These are phyloP conservation scores for Isatis tinctoria DNA, from an alignment of 345 rosid genomes.

Conservation along the genomic window DNA sequence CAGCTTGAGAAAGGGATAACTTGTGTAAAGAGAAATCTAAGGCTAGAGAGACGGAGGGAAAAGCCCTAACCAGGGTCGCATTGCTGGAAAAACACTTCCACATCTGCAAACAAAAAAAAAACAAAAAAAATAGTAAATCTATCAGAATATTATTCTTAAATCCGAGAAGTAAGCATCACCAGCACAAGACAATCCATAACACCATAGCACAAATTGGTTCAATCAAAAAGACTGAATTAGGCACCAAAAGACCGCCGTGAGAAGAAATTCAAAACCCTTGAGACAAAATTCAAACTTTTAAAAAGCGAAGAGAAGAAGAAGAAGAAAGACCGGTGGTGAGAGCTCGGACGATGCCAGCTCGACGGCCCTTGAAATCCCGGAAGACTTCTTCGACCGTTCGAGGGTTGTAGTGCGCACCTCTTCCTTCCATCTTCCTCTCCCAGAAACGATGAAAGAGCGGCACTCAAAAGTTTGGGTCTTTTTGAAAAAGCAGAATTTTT, in stretches of 20 bases:
- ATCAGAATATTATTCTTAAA: neutral
- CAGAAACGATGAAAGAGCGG: constrained; percentile 1
- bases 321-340: constrained; percentile 51
- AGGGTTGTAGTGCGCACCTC: constrained; percentile 49
- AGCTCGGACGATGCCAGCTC: constrained; percentile 73
- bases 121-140: neutral
- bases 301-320: neutral
- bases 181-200: neutral
- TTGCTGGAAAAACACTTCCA: constrained; percentile 57
- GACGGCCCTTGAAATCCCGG: constrained; percentile 74
- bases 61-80: constrained; percentile 79
- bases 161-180: neutral
- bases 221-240: neutral
- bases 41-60: neutral
- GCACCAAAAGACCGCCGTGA: neutral
- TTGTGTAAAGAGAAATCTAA: neutral
- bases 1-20: neutral
- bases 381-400: constrained; percentile 79
- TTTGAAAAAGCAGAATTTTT: neutral
- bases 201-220: neutral
- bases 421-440: constrained; percentile 25
- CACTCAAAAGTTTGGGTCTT: neutral
- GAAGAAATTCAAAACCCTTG: neutral
- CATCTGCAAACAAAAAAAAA: constrained; percentile 49
- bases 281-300: neutral